phyloP scores from a whole-genome alignment of 768 basidiomycete genomes.

The Hirschioporus abietinus region DNA sequence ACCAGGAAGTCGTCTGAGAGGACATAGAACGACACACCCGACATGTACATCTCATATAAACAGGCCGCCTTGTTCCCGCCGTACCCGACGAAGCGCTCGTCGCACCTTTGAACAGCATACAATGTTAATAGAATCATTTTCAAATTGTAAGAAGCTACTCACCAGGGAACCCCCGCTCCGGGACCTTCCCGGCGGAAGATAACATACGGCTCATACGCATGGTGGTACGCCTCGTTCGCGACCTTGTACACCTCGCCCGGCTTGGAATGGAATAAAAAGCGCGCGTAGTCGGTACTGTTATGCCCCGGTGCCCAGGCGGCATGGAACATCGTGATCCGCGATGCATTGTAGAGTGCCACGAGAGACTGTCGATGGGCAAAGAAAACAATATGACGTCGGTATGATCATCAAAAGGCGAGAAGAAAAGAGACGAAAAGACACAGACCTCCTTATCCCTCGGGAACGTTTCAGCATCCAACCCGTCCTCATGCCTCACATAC shows the following conservation, averaged over 20 bases:
- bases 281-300: conserved; percentile 71
- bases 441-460: conserved; percentile 65
- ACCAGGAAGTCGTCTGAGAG: conserved; percentile 84
- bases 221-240: conserved; percentile 53
- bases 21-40: conserved; percentile 80
- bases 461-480: conserved; percentile 51
- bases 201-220: conserved; percentile 86
- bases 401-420: not conserved
- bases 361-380: conserved; percentile 36
- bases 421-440: conserved; percentile 7
- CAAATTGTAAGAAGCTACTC: conserved; percentile 15
- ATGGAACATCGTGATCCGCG: conserved; percentile 72
- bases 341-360: conserved; percentile 48
- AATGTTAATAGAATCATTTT: not conserved
- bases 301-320: conserved; percentile 74
- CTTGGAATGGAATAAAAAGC: conserved; percentile 49
- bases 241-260: conserved; percentile 73
- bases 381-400: not conserved
- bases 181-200: conserved; percentile 67
- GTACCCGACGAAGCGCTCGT: conserved; percentile 87
- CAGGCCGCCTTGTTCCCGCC: conserved; percentile 93
- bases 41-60: conserved; percentile 85
- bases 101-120: conserved; percentile 54
- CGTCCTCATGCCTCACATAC: conserved; percentile 61
- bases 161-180: conserved; percentile 54